A percentile compares a stretch with the other conserved stretches of the same genome.
Conservation (phyloP, 2,329 filamentous ascomycete species). For the Hortaea sp. region DNA sequence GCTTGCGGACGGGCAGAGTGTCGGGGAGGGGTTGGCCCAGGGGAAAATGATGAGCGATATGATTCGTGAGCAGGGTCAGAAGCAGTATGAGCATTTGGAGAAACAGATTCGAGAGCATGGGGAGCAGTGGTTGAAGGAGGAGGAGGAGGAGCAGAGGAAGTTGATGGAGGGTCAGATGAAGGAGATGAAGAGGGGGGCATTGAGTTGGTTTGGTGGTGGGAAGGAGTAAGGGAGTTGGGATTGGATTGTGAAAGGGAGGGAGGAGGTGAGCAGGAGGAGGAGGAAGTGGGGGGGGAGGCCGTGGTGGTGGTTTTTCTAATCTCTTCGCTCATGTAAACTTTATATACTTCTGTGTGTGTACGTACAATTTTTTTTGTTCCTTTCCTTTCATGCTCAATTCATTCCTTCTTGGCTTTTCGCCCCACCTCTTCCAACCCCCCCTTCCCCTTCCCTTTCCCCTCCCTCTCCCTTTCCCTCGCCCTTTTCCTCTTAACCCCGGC, state of each 20-base stretch:
- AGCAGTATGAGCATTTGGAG: slow-evolving; percentile 81
- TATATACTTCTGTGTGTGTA: too few relatives aligned
- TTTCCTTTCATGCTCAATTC: too few relatives aligned
- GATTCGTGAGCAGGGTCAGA: slow-evolving; percentile 81
- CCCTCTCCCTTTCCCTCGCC: too few relatives aligned
- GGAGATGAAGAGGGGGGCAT: slow-evolving; percentile 75
- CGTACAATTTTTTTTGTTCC: too few relatives aligned
- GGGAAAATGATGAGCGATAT: slow-evolving; percentile 97
- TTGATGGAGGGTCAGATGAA: slow-evolving; percentile 82
- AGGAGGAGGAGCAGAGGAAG: slow-evolving; percentile 80
- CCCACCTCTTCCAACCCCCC: too few relatives aligned
- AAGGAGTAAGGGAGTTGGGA: not conserved
- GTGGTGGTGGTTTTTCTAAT: too few relatives aligned
- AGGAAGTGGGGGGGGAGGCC: too few relatives aligned
- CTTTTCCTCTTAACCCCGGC: too few relatives aligned
- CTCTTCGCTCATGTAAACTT: too few relatives aligned
- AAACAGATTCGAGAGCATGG: slow-evolving; percentile 87
- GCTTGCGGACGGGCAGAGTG: slow-evolving; percentile 42
- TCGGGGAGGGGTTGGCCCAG: slow-evolving; percentile 69
- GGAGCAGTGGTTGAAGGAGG: slow-evolving; percentile 91
- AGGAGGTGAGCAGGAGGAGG: too few relatives aligned
- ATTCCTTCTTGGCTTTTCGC: too few relatives aligned
- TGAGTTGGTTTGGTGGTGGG: slow-evolving; percentile 41
- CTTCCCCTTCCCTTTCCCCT: too few relatives aligned
- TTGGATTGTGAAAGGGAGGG: not conserved